phyloP scores from a whole-genome alignment of 2,329 filamentous ascomycete genomes.

The Aspergillus pseudotamarii region DNA sequence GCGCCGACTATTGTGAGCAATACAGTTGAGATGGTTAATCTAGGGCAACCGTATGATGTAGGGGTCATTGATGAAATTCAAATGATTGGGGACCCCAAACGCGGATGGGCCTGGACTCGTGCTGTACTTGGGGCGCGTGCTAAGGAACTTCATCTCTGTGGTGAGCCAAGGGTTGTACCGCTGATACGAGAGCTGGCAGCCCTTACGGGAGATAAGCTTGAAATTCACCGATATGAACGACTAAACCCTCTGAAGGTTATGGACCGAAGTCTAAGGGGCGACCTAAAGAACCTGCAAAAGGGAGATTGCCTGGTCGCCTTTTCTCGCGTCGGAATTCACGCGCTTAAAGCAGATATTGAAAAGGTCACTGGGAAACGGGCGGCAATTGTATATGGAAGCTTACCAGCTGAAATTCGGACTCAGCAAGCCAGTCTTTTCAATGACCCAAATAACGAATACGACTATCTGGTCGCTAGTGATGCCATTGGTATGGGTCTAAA shows the following conservation, averaged over 20 bases:
- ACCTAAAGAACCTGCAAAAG: conserved; percentile 72
- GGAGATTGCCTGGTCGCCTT: conserved; percentile 92
- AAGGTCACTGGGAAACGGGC: conserved; percentile 73
- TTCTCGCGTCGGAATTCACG: conserved; percentile 78
- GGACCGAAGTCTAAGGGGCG: conserved; percentile 62
- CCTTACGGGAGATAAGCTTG: conserved; percentile 76
- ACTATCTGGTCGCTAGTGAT: conserved; percentile 90
- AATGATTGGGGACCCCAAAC: conserved; percentile 80
- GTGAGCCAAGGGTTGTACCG: conserved; percentile 79
- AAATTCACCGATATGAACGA: conserved; percentile 81
- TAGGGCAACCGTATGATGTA: conserved; percentile 69
- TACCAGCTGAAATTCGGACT: conserved; percentile 90
- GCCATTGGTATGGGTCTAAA: conserved; percentile 98
- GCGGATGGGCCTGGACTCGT: conserved; percentile 94
- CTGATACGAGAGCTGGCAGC: conserved; percentile 77
- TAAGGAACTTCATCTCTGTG: conserved; percentile 89
- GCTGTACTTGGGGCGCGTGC: conserved; percentile 85
- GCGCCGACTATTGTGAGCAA: conserved; percentile 70
- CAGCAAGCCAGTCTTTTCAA: conserved; percentile 94
- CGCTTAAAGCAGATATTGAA: conserved; percentile 77
- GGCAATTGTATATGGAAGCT: conserved; percentile 87
- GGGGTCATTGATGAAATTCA: conserved; percentile 98
- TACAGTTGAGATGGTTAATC: conserved; percentile 86
- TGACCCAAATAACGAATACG: conserved; percentile 91
- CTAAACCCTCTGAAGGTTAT: conserved; percentile 76